These are phyloP conservation scores for Phlegmacium glaucopus DNA, from an alignment of 768 basidiomycete species.

Conservation along the genomic window DNA sequence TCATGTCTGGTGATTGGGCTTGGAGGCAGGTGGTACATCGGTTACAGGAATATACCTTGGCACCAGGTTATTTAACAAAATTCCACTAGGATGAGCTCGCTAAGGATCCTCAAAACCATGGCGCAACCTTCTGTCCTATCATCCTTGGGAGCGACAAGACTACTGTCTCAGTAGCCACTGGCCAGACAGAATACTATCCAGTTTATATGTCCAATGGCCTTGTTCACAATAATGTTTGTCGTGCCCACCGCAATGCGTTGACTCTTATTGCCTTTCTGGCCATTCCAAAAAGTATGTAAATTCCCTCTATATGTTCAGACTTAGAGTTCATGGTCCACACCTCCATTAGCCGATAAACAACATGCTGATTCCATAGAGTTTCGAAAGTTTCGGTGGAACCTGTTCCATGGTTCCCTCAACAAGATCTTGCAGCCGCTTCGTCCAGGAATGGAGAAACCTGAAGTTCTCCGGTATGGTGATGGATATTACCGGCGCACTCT, in stretches of 20 bases:
- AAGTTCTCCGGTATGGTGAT: conserved; percentile 25
- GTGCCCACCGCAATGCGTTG: conserved; percentile 26
- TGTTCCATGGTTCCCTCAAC: conserved; percentile 15
- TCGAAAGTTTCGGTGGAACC: conserved; percentile 15
- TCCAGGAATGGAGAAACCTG: conserved; percentile 12
- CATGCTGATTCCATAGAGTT: conserved; percentile 7
- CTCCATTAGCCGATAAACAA: not conserved
- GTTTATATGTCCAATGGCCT: conserved; percentile 29
- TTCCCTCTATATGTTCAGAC: too few relatives aligned
- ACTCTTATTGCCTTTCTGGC: conserved; percentile 29
- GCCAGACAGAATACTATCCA: conserved; percentile 36
- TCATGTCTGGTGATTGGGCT: conserved; percentile 36
- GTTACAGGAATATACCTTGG: conserved; percentile 6
- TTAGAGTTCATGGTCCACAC: too few relatives aligned
- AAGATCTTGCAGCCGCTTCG: conserved; percentile 8
- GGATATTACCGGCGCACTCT: conserved; percentile 26
- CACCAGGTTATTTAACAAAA: not conserved
- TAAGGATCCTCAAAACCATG: conserved; percentile 20
- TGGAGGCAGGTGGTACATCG: conserved; percentile 31
- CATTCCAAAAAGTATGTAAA: conserved; percentile 34
- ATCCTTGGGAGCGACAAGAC: conserved; percentile 39
- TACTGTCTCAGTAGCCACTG: conserved; percentile 36
- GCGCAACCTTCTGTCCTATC: conserved; percentile 29
- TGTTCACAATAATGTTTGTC: conserved; percentile 23
- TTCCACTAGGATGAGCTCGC: conserved; percentile 25